Conservation (phyloP, 441 rosid species). For the Pelargonium citronellum region DNA sequence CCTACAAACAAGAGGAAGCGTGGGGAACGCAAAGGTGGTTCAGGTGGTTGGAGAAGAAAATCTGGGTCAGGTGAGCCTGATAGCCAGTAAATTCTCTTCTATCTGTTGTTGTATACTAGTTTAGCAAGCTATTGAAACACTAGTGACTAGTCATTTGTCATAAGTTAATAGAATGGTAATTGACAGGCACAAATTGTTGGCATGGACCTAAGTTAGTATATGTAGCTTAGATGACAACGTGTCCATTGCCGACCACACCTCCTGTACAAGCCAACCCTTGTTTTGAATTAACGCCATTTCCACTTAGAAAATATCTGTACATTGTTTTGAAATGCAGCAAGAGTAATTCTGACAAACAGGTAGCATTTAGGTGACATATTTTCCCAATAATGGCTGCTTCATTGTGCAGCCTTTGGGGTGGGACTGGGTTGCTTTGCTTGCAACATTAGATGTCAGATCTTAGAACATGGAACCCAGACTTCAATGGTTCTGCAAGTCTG, state of each 20-base stretch:
- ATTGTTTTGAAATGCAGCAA: not conserved
- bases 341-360: not conserved
- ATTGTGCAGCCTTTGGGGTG: too few species aligned
- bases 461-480: too few species aligned
- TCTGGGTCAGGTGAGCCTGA: slow-evolving; percentile 56
- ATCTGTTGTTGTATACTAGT: not conserved
- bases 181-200: not conserved
- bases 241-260: not conserved
- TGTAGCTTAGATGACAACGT: not conserved
- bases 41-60: slow-evolving; percentile 72
- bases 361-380: too few species aligned
- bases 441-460: not conserved
- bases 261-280: not conserved
- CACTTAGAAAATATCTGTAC: not conserved
- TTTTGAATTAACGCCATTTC: not conserved
- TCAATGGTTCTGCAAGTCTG: not conserved
- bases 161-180: not conserved
- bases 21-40: slow-evolving; percentile 73
- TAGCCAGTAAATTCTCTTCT: slow-evolving; percentile 46
- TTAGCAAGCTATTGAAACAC: not conserved
- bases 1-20: slow-evolving; percentile 82
- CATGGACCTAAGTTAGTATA: not conserved
- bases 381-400: too few species aligned
- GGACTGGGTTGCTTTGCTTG: slow-evolving; percentile 5
- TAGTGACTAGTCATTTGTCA: not conserved